Evolutionary conservation across 352 stramenopile species (phyloP), one percentile per base, ranked within the genome.

Genomic region (Thraustochytrium striatum): DNA sequence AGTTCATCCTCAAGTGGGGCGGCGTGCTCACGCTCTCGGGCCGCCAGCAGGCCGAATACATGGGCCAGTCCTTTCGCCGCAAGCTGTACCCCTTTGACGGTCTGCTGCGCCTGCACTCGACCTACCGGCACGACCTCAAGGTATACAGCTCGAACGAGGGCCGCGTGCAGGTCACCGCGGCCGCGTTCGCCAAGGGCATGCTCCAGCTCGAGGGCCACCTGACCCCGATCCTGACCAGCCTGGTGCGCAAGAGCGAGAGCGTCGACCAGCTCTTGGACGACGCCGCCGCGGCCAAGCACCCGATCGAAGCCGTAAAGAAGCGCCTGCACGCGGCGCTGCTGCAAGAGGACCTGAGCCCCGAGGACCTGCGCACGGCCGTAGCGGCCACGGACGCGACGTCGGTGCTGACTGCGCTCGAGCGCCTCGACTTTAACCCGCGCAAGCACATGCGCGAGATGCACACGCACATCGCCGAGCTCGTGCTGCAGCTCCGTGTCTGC

Each of bases 1-100:
- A 98, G n/a, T 91, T 99, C 69, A 98, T 99, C 83, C 86, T 99
- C 3, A 99, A 99, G 85, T 99, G 96, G 96, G 97, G 97, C 72
- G 96, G 96, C 2, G 95, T 99, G 82, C 85, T 99, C 13, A 99
- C 97, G 9, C 55, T 82, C 72, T 39, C 55, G 5, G 70, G 70
- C 11, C 38, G 70, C 2, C 55, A 35, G 30, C 69, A 83, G 50
- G 57, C 75, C 32, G 57, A 78, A 62, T n/a, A 30, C n/a, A 69
- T 85, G 55, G 83, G 83, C 16, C 52, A 78, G 47, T 69, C 53
- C 7, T 86, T 86, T 69, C 72, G 91, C 72, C 93, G 94, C 78
- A 86, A 87, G 68, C 79, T 96, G 65, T 96, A 95, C 69, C 91
- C 90, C 36, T 88, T 92, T 33, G 90, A 96, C n/a, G 94, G 94